Base-by-base conservation (phyloP, 1,139 yeast species). In the Hyphopichia fennica region DNA sequence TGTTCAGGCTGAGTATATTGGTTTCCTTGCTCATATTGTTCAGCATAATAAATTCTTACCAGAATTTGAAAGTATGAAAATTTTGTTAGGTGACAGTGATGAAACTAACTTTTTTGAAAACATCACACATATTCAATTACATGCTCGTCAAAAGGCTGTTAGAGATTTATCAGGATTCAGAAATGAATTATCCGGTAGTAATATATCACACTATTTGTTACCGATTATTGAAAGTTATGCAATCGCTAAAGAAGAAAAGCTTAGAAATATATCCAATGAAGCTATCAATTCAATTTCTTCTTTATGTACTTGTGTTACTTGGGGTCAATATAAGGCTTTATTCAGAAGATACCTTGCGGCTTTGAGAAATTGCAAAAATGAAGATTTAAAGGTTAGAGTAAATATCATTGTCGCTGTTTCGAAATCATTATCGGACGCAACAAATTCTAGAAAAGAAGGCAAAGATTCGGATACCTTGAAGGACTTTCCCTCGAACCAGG, bases 31-130 rank as follows among this genome's bases (percentile, higher is more conserved):
- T 2, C 83, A 86, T 50, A 65, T 82, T 39, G 85, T 89, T n/a
- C 65, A 67, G 31, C 53, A 72, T 28, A 63, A 81, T 5, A 64
- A 66, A n/a, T 67, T 73, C 50, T 78, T 71, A 50, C 66, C 69
- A 10, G 87, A 78, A 2, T 67, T 89, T 36, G 69, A 71, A 20
- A 95, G 87, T 51, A 75, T 90, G 91, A 77, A 77, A 45, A 72
- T 79, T 2, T 67, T 93, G 39, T 65, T 85, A 1, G 77, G 72
- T 52, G 75, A 75, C 38, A 84, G 82, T 34, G 95, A 89, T 53
- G 95, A 85, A 37, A 96, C 89, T 54, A 86, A 90, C 1, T 84
- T 88, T 59, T 90, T 93, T 57, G 93, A 93, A 68, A 90, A 90
- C 55, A 74, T 95, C 35, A 77, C 77, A 47, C 97, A 93, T 58